These are phyloP conservation scores for Scutellaria galericulata DNA, from an alignment of 257 asterid species.

Conservation along the genomic window DNA sequence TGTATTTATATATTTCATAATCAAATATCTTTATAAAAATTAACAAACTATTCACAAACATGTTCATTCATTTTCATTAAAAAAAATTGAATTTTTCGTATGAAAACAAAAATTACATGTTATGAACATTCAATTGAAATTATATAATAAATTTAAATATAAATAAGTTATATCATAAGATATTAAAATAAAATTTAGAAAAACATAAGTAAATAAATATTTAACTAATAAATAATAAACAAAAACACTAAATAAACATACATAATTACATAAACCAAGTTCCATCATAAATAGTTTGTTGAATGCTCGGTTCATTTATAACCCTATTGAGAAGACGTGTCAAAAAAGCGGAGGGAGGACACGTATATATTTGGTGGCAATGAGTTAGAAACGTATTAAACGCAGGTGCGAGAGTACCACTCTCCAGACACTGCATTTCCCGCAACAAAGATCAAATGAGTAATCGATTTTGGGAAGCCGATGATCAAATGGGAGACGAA, in stretches of 20 bases:
- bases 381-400: slow-evolving; percentile 4
- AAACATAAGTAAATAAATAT: neutral
- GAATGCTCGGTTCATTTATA: too few relatives aligned
- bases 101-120: too few relatives aligned
- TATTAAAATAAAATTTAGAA: too few relatives aligned
- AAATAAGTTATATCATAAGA: too few relatives aligned
- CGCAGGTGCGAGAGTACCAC: neutral
- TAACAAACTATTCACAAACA: too few relatives aligned
- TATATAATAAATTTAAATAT: neutral
- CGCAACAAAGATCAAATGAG: slow-evolving; percentile 34
- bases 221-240: neutral
- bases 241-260: neutral
- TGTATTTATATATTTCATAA: too few relatives aligned
- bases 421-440: slow-evolving; percentile 30
- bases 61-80: too few relatives aligned
- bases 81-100: too few relatives aligned
- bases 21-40: too few relatives aligned
- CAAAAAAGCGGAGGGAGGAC: slow-evolving; percentile 8
- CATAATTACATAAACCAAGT: too few relatives aligned
- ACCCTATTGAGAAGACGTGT: slow-evolving; percentile 1
- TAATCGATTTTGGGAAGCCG: slow-evolving; percentile 15
- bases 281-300: too few relatives aligned
- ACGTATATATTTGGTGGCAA: slow-evolving; percentile 20
- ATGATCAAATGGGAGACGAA: slow-evolving; percentile 48
- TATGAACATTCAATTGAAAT: too few relatives aligned